phyloP scores from a whole-genome alignment of 2,329 filamentous ascomycete species.

The Aspergillus neoniger region DNA sequence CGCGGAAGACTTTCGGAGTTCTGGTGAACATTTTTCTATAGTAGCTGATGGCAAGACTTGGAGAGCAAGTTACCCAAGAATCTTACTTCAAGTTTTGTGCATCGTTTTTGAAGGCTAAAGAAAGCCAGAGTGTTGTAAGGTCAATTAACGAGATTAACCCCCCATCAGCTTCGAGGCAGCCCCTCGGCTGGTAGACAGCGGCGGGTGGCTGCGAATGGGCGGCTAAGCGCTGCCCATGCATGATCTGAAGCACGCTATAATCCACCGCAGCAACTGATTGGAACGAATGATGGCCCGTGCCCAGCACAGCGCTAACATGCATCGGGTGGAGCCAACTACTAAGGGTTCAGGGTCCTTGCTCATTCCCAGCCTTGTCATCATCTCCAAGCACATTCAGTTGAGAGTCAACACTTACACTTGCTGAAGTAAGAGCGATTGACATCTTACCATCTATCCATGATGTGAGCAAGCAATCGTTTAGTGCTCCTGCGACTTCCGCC shows the following conservation, averaged over 20 bases:
- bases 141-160: not conserved
- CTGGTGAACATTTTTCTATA: not conserved
- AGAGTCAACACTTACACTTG: not conserved
- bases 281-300: not conserved
- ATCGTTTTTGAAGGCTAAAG: not conserved
- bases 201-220: not conserved
- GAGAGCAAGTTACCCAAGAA: not conserved
- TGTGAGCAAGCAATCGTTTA: not conserved
- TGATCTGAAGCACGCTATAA: not conserved
- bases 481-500: too few relatives aligned
- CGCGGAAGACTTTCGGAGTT: not conserved
- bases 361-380: not conserved
- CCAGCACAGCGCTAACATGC: not conserved
- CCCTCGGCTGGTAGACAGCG: not conserved
- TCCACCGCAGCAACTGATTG: not conserved
- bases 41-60: not conserved
- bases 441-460: too few relatives aligned
- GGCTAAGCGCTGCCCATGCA: not conserved
- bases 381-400: not conserved
- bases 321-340: not conserved
- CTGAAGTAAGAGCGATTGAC: too few relatives aligned
- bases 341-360: not conserved
- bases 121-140: not conserved
- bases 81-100: too few relatives aligned
- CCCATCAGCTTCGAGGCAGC: not conserved